Evolutionary conservation across 2,329 filamentous ascomycete species (phyloP), one percentile per base, ranked within the genome.

Genomic region (Aspergillus novoparasiticus): DNA sequence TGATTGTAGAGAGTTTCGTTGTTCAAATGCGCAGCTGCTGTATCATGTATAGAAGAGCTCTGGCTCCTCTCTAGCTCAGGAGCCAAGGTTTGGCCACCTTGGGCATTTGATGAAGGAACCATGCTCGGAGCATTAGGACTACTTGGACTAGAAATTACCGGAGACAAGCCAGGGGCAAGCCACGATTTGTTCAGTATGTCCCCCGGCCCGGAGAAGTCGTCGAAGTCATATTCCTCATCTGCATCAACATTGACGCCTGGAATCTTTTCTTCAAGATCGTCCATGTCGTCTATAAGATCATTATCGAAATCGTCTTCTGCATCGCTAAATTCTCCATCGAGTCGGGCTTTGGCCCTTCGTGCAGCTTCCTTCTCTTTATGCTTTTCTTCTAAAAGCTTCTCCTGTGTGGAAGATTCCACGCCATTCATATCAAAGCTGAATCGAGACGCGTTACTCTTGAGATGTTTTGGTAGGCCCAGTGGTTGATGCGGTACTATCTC

Each of bases 371-470:
- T 78, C 72, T 82, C 76, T 77, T 86, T 82, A 68, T 89, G 86
- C 58, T 86, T 86, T 64, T 89, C 87, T 75, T 90, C 87, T 39
- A 90, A 75, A 8, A 88, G 75, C 66, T 84, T 84, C 69, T 90
- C 87, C 70, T 90, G 86, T 0, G 82, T 80, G 5, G 84, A 81
- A 6, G 86, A 87, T 59, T 86, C 87, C 11, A 82, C 80, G 19
- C 83, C 84, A 6, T 81, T 83, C 69, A 89, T 84, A 65, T 90
- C 87, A 67, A 90, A 90, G 68, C 87, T 89, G 71, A 90, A 90
- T 11, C 87, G 80, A 2, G 86, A 89, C 0, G 87, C 85, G 72
- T 84, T 86, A 69, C 86, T 89, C 61, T 78, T 82, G 60, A 83
- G 73, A 67, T 82, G 82, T 63, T 77, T 81, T 2, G 82, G 82